phyloP scores from a whole-genome alignment of 164 flowering plant species.

The Vitis riparia region DNA sequence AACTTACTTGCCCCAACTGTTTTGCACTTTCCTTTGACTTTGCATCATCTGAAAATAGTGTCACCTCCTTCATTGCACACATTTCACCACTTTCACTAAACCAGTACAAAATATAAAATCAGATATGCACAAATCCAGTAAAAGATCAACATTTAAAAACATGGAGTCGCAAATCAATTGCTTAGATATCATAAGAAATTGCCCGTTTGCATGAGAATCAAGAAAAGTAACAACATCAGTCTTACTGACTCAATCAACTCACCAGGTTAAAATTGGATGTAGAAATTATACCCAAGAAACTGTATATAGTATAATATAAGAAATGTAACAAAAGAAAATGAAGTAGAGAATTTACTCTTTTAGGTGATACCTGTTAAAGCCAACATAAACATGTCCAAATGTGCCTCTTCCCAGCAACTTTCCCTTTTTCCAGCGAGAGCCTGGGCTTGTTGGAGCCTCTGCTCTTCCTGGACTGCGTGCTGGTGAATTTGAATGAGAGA shows the following conservation, averaged over 20 bases:
- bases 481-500: constrained; percentile 69
- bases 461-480: constrained; percentile 86
- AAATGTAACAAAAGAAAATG: background rate
- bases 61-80: constrained; percentile 99
- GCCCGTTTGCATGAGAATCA: too few relatives aligned
- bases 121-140: constrained; percentile 1
- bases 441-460: constrained; percentile 80
- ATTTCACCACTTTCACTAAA: constrained; percentile 90
- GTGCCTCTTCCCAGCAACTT: constrained; percentile 88
- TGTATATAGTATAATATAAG: background rate
- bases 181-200: too few relatives aligned
- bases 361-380: constrained; percentile 70
- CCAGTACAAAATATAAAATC: background rate
- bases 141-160: constrained; percentile 3
- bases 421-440: constrained; percentile 93
- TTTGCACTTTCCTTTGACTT: constrained; percentile 95
- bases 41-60: constrained; percentile 86
- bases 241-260: background rate
- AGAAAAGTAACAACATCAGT: background rate
- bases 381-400: constrained; percentile 94
- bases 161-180: too few relatives aligned
- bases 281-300: background rate
- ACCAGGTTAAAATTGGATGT: background rate
- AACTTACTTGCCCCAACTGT: constrained; percentile 81
- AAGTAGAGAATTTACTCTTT: background rate